Base-by-base conservation (phyloP, 257 asterid species). In the Solanum tarapatanum region DNA sequence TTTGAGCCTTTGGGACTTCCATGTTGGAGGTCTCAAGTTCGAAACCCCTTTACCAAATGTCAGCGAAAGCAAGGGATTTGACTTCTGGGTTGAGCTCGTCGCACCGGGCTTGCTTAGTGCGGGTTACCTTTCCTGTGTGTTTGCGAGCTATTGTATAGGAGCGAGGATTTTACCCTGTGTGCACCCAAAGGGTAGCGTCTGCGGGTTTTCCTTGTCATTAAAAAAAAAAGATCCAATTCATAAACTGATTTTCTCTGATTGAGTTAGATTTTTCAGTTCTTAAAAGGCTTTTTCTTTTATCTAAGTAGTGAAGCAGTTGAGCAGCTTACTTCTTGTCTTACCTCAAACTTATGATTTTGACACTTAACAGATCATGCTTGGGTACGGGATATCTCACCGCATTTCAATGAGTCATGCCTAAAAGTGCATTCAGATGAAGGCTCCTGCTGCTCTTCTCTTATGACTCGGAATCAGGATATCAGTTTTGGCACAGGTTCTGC, bases 401-500 rank as follows among this genome's bases (percentile, higher is more conserved):
- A 89, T 87, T 39, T 79, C 62, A 37, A 43, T 85, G 89, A 73
- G 84, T 73, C 79, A 73, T 58, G 84, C 45, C 45, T 72, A 32
- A 48, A 24, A 36, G 73, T 62, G 48, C 48, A 60, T 33, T n/a
- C 74, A 45, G 89, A 72, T 41, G 88, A 89, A 87, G 87, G 83
- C 30, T 76, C 84, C 75, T 60, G 84, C 58, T 36, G 90, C 79
- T 32, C 89, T 24, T 62, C 90, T n/a, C 76, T 90, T 30, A 90
- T 94, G 91, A 84, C 80, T 55, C 88, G 98, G 64, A 89, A 90
- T 88, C 91, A 89, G 75, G 97, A 95, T 88, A 87, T 95, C 84
- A 95, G 98, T 90, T 95, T 94, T 83, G 92, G 94, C 69, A 55
- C 91, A 16, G 93, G 89, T 64, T 83, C 93, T 10, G 90, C 93